phyloP scores from a whole-genome alignment of 2,329 filamentous ascomycete genomes.

The Berkeleyomyces rouxiae region DNA sequence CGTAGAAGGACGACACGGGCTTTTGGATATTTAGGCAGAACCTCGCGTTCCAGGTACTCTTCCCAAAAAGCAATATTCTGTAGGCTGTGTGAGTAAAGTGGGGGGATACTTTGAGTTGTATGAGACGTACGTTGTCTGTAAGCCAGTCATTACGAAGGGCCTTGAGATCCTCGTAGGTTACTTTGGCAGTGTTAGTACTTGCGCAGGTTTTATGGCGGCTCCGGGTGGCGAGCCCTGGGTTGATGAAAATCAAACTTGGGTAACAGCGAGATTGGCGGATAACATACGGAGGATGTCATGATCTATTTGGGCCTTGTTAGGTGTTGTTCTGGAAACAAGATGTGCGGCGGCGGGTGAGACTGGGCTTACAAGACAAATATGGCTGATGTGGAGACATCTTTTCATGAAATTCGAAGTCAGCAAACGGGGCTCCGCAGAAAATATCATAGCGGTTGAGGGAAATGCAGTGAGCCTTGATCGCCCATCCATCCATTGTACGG shows the following conservation, averaged over 20 bases:
- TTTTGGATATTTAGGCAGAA: constrained; percentile 61
- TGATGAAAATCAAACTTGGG: not conserved
- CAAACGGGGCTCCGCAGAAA: not conserved
- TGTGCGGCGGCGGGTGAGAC: not conserved
- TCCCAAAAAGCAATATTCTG: constrained; percentile 96
- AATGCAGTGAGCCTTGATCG: not conserved
- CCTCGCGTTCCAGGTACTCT: constrained; percentile 87
- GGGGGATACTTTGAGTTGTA: constrained; percentile 7
- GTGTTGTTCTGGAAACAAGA: not conserved
- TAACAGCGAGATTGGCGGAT: not conserved
- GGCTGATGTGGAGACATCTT: constrained; percentile 24
- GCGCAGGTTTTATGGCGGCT: not conserved
- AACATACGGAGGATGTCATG: constrained; percentile 24
- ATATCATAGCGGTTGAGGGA: not conserved
- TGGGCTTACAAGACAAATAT: constrained; percentile 30
- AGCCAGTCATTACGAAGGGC: constrained; percentile 86
- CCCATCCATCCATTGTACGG: not conserved
- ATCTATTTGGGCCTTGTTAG: constrained; percentile 17
- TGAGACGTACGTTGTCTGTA: constrained; percentile 67
- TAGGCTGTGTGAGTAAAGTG: not conserved
- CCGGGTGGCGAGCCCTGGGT: not conserved
- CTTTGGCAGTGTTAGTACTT: constrained; percentile 6
- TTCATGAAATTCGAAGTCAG: not conserved
- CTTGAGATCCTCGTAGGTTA: constrained; percentile 56
- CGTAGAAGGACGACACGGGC: constrained; percentile 81